Conservation (phyloP, 1,284 basidiomycete species). For the Phlebopus sp. region DNA sequence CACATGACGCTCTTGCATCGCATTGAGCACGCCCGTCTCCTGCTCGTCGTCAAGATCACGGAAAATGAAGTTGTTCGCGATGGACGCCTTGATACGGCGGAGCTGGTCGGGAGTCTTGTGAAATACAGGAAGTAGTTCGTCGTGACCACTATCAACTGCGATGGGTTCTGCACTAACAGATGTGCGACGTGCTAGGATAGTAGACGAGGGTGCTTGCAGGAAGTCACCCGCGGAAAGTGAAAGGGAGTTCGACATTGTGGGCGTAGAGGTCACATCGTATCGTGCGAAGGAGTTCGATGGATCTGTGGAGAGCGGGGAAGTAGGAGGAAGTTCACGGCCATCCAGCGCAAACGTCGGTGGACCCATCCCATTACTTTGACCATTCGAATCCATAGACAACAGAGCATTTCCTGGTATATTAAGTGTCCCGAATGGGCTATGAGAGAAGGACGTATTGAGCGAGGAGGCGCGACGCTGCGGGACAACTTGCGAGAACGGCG, state of each 20-base stretch:
- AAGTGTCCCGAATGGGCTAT: slow-evolving; percentile 71
- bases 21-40: slow-evolving; percentile 87
- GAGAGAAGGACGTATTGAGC: slow-evolving; percentile 50
- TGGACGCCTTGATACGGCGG: slow-evolving; percentile 82
- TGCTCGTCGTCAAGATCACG: slow-evolving; percentile 96
- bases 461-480: slow-evolving; percentile 49
- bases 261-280: slow-evolving; percentile 48
- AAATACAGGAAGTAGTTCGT: slow-evolving; percentile 70
- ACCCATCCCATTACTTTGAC: slow-evolving; percentile 22
- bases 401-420: slow-evolving; percentile 77
- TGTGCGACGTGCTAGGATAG: slow-evolving; percentile 85
- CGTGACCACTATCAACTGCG: slow-evolving; percentile 68
- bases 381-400: slow-evolving; percentile 45
- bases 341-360: slow-evolving; percentile 59
- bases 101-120: slow-evolving; percentile 87
- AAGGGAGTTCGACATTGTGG: slow-evolving; percentile 39
- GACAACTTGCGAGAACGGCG: slow-evolving; percentile 48
- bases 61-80: slow-evolving; percentile 91
- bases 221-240: slow-evolving; percentile 55
- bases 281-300: slow-evolving; percentile 47
- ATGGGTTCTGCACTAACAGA: slow-evolving; percentile 99
- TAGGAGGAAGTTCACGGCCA: slow-evolving; percentile 57
- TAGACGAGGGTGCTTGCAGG: slow-evolving; percentile 65
- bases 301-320: slow-evolving; percentile 50
- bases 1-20: slow-evolving; percentile 90